A percentile compares a stretch with the other conserved stretches of the same genome.
Conservation (phyloP, 192 early-diverging fungal species). For the Dimargaris cristalligena region DNA sequence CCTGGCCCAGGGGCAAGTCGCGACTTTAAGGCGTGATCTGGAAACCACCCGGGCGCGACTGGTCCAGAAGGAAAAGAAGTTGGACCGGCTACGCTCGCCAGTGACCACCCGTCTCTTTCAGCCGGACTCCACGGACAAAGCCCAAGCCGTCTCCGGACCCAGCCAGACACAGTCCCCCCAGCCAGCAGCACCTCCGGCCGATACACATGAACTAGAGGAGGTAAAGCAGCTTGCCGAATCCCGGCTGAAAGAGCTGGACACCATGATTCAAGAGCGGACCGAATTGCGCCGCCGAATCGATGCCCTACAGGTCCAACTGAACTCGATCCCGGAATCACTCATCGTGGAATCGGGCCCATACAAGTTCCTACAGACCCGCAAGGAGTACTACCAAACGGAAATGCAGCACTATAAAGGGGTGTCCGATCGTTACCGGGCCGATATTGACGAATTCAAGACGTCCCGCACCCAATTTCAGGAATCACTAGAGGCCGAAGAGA, state of each 20-base stretch:
- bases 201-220: slow-evolving; percentile 1
- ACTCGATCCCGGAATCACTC: background rate
- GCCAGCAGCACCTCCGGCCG: background rate
- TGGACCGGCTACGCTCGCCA: background rate
- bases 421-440: background rate
- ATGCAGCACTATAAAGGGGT: background rate
- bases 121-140: no score
- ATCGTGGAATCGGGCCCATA: background rate
- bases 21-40: background rate
- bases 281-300: background rate
- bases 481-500: background rate
- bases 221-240: background rate
- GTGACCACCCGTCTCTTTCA: slow-evolving; percentile 1
- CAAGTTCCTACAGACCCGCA: background rate
- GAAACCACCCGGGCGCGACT: background rate
- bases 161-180: background rate
- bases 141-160: no score
- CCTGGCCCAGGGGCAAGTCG: background rate
- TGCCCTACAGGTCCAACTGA: background rate
- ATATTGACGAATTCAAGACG: background rate
- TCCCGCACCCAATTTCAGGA: background rate
- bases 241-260: slow-evolving; percentile 3
- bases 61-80: background rate
- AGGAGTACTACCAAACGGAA: slow-evolving; percentile 7
- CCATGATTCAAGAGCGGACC: background rate